Base-by-base conservation (phyloP, 352 stramenopile species). In the Pythium sp. region DNA sequence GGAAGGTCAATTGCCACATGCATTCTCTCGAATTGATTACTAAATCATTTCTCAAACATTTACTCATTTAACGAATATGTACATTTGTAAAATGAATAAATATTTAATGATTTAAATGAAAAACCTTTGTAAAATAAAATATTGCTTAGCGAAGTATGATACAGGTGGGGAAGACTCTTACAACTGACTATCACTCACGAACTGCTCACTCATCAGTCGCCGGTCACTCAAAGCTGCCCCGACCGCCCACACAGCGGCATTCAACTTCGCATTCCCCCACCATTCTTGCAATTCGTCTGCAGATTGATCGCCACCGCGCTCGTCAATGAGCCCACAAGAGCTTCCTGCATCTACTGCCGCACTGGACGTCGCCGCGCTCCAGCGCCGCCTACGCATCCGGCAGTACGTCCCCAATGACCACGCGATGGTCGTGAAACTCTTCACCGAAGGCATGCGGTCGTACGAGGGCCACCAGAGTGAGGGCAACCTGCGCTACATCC, bases 351-450 rank as follows among this genome's bases (percentile, higher is more conserved):
- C 36, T 32, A 18, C 9, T 5, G 38, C 34, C 20, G 41, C 26
- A 6, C 22, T 2, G 0, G 62, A 59, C 22, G 62, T 53, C 12
- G 15, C 47, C 8, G 62, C 49, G 0, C 30, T 60, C 0, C n/a
- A 46, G 32, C 49, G 32, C 4, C 49, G 62, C 26, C 64, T 75
- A 36, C 57, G 56, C 24, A 62, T 81, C 58, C 76, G 72, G 11
- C 49, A 69, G 47, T 81, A 72, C 62, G 43, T 28, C 18, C 7
- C 20, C 0, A 24, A 54, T 18, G 76, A 83, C 67, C 70, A 72
- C 36, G 67, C 71, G 0, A 62, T 66, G 0, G 67, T 77, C 65
- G 46, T 61, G 24, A 30, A 43, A 53, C 47, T 71, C 59, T 71
- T 71, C 46, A 46, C 32, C 11, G 34, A 30, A 14, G 65, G 65